These are phyloP conservation scores for Hymenochaete sp. DNA, from an alignment of 1,284 basidiomycete genomes.

Conservation along the genomic window DNA sequence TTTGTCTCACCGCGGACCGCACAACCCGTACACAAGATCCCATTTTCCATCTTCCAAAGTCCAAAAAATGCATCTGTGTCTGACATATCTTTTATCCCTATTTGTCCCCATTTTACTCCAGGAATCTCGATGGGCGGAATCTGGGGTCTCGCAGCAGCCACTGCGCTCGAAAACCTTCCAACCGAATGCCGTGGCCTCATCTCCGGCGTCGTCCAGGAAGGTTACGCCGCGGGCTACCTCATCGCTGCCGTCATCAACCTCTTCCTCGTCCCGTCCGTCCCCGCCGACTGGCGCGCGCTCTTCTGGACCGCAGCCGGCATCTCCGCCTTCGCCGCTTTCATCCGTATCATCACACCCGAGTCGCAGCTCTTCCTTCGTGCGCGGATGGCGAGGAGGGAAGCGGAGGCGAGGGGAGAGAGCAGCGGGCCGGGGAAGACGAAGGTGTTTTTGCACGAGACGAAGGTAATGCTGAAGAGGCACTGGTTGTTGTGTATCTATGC, in stretches of 20 bases:
- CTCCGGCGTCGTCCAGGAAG: constrained; percentile 73
- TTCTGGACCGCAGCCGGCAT: constrained; percentile 70
- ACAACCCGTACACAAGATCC: too few species aligned
- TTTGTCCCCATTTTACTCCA: not conserved
- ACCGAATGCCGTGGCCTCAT: constrained; percentile 80
- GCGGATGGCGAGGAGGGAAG: constrained; percentile 36
- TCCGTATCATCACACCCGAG: constrained; percentile 75
- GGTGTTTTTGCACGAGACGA: constrained; percentile 65
- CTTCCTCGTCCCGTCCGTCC: constrained; percentile 49
- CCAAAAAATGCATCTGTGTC: too few species aligned
- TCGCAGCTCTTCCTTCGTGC: constrained; percentile 66
- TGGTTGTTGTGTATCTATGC: constrained; percentile 86
- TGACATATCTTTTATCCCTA: too few species aligned
- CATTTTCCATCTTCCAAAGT: too few species aligned
- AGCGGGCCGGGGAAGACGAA: constrained; percentile 64
- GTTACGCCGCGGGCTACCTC: constrained; percentile 47
- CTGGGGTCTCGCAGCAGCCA: constrained; percentile 70
- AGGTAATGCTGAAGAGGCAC: constrained; percentile 73
- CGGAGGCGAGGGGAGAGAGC: constrained; percentile 29
- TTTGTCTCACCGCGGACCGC: too few species aligned
- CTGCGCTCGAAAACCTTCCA: constrained; percentile 85
- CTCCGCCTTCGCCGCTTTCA: constrained; percentile 62
- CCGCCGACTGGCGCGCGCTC: constrained; percentile 48
- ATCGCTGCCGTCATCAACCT: constrained; percentile 68
- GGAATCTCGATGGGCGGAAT: constrained; percentile 78